Evolutionary conservation across 345 rosid genomes (phyloP).

Genomic region (Acer saccharum): DNA sequence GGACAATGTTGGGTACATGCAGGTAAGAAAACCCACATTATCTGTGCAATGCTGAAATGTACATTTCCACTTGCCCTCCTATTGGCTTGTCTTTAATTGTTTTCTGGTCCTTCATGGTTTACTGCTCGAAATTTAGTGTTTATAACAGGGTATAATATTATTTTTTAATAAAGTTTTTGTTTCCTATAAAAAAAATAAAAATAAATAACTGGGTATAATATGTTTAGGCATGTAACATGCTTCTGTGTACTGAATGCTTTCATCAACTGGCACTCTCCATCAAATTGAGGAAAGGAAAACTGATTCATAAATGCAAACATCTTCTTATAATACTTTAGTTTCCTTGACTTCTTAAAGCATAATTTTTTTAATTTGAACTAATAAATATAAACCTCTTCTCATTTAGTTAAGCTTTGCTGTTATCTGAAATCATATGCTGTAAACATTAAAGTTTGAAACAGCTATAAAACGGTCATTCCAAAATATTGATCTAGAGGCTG

Average conservation of each 20-base stretch:
- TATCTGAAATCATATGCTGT: not conserved
- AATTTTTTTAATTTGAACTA: not conserved
- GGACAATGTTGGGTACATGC: slow-evolving; percentile 93
- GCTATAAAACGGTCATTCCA: not conserved
- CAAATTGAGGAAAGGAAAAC: not conserved
- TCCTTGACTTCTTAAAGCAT: not conserved
- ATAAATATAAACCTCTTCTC: not conserved
- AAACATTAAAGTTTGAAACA: not conserved
- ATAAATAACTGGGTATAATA: not conserved
- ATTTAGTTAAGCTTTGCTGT: not conserved
- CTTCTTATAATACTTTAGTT: not conserved
- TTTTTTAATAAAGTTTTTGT: no score
- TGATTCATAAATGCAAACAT: not conserved
- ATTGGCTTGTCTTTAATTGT: not conserved
- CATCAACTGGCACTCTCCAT: not conserved
- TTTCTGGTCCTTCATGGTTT: not conserved
- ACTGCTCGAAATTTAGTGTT: not conserved
- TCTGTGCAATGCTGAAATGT: not conserved
- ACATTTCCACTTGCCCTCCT: not conserved
- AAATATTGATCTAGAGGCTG: not conserved
- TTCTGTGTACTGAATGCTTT: not conserved
- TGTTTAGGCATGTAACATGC: not conserved
- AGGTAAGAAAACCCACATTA: slow-evolving; percentile 50
- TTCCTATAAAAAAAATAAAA: no score
- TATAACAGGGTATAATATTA: not conserved